phyloP scores from a whole-genome alignment of 768 basidiomycete genomes.

The Termitomyces sp. region DNA sequence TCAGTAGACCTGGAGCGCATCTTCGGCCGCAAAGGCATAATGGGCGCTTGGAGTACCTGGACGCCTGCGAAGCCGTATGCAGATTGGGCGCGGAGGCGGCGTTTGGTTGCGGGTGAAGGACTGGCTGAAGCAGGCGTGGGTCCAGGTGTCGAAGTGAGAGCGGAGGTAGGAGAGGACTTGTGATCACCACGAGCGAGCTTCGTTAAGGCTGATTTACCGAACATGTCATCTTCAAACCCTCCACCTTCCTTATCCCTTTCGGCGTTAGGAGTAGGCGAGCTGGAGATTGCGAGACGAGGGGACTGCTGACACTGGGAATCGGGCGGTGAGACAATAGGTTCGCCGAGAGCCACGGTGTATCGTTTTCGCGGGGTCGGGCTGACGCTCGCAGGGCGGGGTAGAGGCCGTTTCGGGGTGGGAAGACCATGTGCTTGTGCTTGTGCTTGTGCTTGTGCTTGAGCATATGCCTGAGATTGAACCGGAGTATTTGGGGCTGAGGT shows the following conservation, averaged over 20 bases:
- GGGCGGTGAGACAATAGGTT: conserved; percentile 50
- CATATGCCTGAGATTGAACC: neutral
- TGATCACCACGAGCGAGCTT: conserved; percentile 21
- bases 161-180: conserved; percentile 8
- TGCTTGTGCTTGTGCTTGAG: neutral
- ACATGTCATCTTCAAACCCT: conserved; percentile 50
- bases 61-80: conserved; percentile 44
- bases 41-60: conserved; percentile 15
- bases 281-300: conserved; percentile 30
- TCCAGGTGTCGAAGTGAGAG: neutral
- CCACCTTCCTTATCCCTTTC: conserved; percentile 33
- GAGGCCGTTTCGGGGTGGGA: conserved; percentile 34
- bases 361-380: conserved; percentile 77
- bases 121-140: conserved; percentile 10
- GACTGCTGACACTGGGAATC: conserved; percentile 12
- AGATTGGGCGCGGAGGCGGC: conserved; percentile 49
- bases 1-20: conserved; percentile 38
- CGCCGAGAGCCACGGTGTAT: conserved; percentile 82
- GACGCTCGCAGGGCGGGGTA: conserved; percentile 46
- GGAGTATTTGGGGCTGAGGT: neutral
- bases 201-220: conserved; percentile 48
- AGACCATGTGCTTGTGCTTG: conserved; percentile 21
- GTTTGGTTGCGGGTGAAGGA: conserved; percentile 24
- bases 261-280: conserved; percentile 9
- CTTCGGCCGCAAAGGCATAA: conserved; percentile 30